Evolutionary conservation across 1,284 basidiomycete genomes (phyloP), one percentile per base, ranked within the genome.

Genomic region (Puccinia novopanici): DNA sequence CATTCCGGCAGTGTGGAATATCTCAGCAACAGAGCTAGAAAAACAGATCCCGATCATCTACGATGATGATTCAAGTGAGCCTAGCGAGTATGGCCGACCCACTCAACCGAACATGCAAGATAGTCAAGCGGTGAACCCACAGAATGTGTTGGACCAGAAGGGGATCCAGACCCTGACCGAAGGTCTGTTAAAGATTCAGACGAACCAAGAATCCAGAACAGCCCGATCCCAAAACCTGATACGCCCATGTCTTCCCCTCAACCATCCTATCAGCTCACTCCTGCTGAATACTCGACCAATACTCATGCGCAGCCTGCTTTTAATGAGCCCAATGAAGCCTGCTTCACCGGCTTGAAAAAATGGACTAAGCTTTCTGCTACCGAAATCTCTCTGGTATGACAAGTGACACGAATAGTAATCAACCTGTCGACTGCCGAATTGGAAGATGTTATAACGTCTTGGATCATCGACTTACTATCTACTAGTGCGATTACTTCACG

Each of bases 31-130:
- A 13, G 70, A 80, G 37, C 54, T 80, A 45, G 78, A 80, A 50
- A 74, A 73, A 45, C 78, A 74, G 54, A 74, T 80, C 57, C 78
- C 78, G n/a, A 73, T 80, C 19, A 73, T 74, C 42, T 80, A 80
- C 48, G 78, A 80, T 57, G 78, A 80, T 24, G 78, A 80, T 24
- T 73, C 71, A 22, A 74, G 50, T 67, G 71, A 74, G 12, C 45
- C 68, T 8, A 73, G 55, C 50, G 78, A 80, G 22, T 70, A 73
- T 61, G 70, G 68, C 17, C 57, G 48, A n/a, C 67, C 55, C 12
- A 79, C 24, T 30, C 65, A 34, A 57, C 45, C 54, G 24, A 37
- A 22, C n/a, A 34, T 34, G 34, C 57, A 65, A 30, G 45, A 54
- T 19, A 24, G 4, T 17, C 9, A n/a, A 48, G 50, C 72, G 54